Evolutionary conservation across 352 stramenopile genomes (phyloP), one percentile per base, ranked within the genome.

Genomic region (Saprolegnia diclina): DNA sequence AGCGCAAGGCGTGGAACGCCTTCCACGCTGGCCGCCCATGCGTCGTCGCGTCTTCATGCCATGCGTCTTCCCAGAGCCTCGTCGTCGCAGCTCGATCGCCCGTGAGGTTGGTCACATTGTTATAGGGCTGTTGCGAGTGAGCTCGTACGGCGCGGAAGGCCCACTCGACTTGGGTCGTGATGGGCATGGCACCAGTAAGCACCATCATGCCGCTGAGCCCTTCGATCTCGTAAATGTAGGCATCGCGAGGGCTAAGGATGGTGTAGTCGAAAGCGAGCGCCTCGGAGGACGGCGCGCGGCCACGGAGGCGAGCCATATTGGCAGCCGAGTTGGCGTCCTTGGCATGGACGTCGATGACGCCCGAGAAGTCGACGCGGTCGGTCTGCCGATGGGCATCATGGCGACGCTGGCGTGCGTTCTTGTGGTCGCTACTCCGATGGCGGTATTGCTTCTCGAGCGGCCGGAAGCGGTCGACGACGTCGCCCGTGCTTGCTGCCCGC

Each of bases 171-270:
- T 69, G 63, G 13, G 24, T 69, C 26, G 29, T 6, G 4, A 24
- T 14, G 14, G 63, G 63, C 63, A 69, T 69, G 32, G 63, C 63
- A 26, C 61, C 61, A 21, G 44, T 69, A n/a, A 69, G 45, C 9
- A 69, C 37, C 6, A 26, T 10, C 13, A 69, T 13, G 19, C 63
- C 63, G 62, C 19, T 6, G 14, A 62, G 35, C 18, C 63, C 63
- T 5, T 69, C 63, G 38, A 69, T 62, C 61, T 69, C 63, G 32
- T 40, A 63, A 14, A 69, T 4, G 13, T 42, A 19, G 3, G 63
- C 45, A 19, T 44, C 42, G 14, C 7, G 22, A 16, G 63, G 45
- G 2, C 38, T n/a, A 6, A 69, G 37, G 22, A 69, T 69, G 21
- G 53, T 38, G 26, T 38, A 29, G 46, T 22, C 7, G 18, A 53